phyloP scores from a whole-genome alignment of 192 early-diverging fungal genomes.

The Rhizoclosmatium sp. region DNA sequence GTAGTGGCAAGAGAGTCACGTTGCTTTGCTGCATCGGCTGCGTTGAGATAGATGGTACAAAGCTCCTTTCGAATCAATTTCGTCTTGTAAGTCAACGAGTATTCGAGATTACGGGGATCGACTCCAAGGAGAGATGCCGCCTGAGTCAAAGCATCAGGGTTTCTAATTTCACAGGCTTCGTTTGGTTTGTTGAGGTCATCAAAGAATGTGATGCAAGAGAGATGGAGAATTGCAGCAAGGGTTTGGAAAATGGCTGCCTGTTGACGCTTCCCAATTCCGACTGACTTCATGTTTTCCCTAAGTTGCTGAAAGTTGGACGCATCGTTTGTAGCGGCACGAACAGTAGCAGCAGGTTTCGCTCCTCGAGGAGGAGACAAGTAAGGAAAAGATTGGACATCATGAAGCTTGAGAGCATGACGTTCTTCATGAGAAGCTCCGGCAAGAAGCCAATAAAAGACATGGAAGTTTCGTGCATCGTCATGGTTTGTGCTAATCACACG shows the following conservation, averaged over 20 bases:
- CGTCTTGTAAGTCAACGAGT: conserved; percentile 80
- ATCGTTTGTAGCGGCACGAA: conserved; percentile 13
- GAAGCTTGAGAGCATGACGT: conserved; percentile 64
- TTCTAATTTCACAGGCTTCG: conserved; percentile 79
- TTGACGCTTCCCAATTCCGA: conserved; percentile 70
- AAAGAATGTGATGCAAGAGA: conserved; percentile 88
- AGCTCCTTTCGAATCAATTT: conserved; percentile 84
- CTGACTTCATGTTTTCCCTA: conserved; percentile 80
- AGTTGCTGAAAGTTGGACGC: conserved; percentile 44
- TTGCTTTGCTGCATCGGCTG: conserved; percentile 76
- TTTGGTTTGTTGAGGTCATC: conserved; percentile 70
- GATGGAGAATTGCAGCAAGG: conserved; percentile 87
- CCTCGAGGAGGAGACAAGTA: conserved; percentile 49
- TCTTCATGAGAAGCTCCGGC: conserved; percentile 84
- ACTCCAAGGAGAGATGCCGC: conserved; percentile 86
- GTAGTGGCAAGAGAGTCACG: conserved; percentile 82
- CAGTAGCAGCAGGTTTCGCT: conserved; percentile 30
- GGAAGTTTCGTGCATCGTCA: conserved; percentile 85
- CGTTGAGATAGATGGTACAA: conserved; percentile 89
- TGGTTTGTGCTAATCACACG: conserved; percentile 67
- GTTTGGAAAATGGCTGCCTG: conserved; percentile 83
- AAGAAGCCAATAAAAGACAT: conserved; percentile 94
- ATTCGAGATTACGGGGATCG: conserved; percentile 70
- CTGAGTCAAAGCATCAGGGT: conserved; percentile 74
- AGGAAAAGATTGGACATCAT: conserved; percentile 64